These are phyloP conservation scores for Phlegmacium glaucopus DNA, from an alignment of 768 basidiomycete genomes.

Conservation along the genomic window DNA sequence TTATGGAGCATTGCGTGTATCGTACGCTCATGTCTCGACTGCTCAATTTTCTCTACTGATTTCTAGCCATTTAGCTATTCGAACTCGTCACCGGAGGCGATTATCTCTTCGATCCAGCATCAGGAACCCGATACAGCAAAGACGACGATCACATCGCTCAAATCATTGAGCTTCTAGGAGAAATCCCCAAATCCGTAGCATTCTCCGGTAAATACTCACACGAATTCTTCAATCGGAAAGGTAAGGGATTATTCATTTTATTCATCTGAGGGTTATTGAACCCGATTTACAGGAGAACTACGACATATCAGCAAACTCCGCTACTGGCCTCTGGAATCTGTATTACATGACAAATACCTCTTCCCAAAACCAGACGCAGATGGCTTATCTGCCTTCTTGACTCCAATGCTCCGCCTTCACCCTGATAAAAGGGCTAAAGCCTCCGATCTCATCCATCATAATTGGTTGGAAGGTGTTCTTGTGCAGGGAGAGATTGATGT, in stretches of 20 bases:
- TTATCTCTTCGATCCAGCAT: conserved; percentile 96
- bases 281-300: conserved; percentile 55
- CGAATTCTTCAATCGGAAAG: conserved; percentile 97
- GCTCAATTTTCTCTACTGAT: background rate
- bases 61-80: conserved; percentile 58
- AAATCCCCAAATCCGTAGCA: conserved; percentile 79
- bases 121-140: conserved; percentile 92
- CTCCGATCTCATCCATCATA: conserved; percentile 78
- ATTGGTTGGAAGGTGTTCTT: conserved; percentile 80
- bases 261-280: background rate
- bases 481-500: conserved; percentile 91
- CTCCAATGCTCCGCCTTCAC: conserved; percentile 86
- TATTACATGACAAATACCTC: conserved; percentile 93
- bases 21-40: conserved; percentile 43
- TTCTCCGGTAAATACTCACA: conserved; percentile 89
- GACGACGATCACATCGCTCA: conserved; percentile 98
- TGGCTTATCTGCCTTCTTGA: conserved; percentile 73
- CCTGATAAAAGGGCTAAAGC: conserved; percentile 90
- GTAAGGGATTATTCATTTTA: conserved; percentile 66
- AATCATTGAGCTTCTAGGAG: conserved; percentile 94
- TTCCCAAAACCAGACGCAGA: conserved; percentile 84
- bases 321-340: conserved; percentile 82
- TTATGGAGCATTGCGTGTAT: conserved; percentile 96
- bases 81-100: conserved; percentile 96
- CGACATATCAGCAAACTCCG: conserved; percentile 93